Conservation (phyloP, 192 early-diverging fungal genomes). For the Coemansia sp. region DNA sequence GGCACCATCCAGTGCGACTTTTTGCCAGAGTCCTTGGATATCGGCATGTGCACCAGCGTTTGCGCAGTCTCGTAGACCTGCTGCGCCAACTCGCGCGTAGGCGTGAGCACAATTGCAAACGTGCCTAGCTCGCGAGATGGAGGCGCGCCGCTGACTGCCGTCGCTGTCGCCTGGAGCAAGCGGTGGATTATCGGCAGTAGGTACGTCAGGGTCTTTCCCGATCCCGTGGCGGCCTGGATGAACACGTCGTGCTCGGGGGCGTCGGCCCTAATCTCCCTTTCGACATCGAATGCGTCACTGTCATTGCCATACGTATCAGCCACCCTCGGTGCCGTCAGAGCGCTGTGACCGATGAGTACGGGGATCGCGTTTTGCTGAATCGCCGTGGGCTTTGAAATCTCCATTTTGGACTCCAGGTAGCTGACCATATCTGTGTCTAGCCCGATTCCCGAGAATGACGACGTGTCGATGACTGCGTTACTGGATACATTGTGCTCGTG, state of each 20-base stretch:
- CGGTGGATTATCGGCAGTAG: slow-evolving; percentile 91
- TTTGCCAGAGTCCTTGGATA: slow-evolving; percentile 40
- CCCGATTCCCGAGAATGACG: slow-evolving; percentile 77
- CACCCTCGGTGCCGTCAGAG: background rate
- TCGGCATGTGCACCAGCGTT: slow-evolving; percentile 64
- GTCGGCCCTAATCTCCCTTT: slow-evolving; percentile 38
- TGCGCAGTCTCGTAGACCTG: slow-evolving; percentile 86
- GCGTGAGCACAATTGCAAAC: slow-evolving; percentile 89
- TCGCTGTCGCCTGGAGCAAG: slow-evolving; percentile 69
- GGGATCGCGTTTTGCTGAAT: slow-evolving; percentile 92
- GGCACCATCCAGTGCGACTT: slow-evolving; percentile 81
- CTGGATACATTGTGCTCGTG: slow-evolving; percentile 44
- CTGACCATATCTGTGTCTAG: slow-evolving; percentile 69
- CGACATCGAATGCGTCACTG: slow-evolving; percentile 47
- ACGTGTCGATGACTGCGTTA: slow-evolving; percentile 53
- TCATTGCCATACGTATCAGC: slow-evolving; percentile 6
- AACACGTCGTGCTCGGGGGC: slow-evolving; percentile 72
- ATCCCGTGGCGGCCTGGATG: slow-evolving; percentile 95
- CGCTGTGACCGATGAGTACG: slow-evolving; percentile 59
- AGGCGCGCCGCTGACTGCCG: slow-evolving; percentile 29
- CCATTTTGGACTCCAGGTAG: slow-evolving; percentile 74
- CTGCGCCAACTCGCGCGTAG: slow-evolving; percentile 97
- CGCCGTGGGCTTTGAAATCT: slow-evolving; percentile 78
- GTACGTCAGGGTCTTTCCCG: slow-evolving; percentile 96
- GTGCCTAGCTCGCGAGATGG: slow-evolving; percentile 79